These are phyloP conservation scores for Wickerhamomyces hampshirensis DNA, from an alignment of 805 yeast species.

Conservation along the genomic window DNA sequence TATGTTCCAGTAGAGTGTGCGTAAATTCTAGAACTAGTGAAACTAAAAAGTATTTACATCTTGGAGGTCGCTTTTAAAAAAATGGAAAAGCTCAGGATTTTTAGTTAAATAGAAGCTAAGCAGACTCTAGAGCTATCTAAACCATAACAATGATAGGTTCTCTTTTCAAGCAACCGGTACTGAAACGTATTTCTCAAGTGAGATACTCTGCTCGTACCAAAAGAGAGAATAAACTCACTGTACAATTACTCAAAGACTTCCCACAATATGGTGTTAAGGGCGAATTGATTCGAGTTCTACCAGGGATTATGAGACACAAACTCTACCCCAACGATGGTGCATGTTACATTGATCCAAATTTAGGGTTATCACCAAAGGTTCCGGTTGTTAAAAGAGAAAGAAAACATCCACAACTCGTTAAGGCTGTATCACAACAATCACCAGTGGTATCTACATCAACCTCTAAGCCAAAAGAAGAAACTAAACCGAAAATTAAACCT, in stretches of 20 bases:
- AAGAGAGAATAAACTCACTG: conserved; percentile 52
- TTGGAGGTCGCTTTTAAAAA: no score
- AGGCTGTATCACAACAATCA: conserved; percentile 9
- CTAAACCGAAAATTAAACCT: conserved; percentile 8
- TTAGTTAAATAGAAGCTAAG: no score
- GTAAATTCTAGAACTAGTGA: no score
- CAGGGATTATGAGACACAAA: conserved; percentile 78
- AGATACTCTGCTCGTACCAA: conserved; percentile 44
- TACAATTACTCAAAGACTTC: conserved; percentile 71
- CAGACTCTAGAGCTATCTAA: no score
- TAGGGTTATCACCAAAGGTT: conserved; percentile 21
- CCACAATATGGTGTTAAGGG: conserved; percentile 64
- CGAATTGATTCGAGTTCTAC: conserved; percentile 67
- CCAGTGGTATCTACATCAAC: conserved; percentile 3
- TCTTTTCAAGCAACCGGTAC: conserved; percentile 6
- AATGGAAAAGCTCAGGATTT: no score
- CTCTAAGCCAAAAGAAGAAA: conserved; percentile 4
- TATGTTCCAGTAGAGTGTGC: no score
- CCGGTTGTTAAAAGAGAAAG: conserved; percentile 22
- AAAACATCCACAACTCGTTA: no score
- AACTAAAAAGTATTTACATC: no score
- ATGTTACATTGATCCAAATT: conserved; percentile 45
- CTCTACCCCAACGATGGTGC: conserved; percentile 74
- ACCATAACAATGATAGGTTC: no score
- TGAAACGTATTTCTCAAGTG: conserved; percentile 27